Conservation (phyloP, 208 protist species). For the Acanthamoeba sp. region DNA sequence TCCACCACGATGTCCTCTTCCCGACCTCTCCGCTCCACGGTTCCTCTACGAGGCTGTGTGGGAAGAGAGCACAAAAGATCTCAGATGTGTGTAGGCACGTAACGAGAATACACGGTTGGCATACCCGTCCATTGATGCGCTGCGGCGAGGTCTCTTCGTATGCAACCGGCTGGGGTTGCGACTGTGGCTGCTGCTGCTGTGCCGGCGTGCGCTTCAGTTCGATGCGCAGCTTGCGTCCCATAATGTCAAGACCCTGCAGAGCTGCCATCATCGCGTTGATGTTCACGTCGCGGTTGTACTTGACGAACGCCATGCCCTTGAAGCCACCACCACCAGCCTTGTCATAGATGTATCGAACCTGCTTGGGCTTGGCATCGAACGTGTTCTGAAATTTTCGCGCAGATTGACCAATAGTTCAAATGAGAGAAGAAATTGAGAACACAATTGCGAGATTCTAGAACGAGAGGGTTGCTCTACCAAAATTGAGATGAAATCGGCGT, state of each 20-base stretch:
- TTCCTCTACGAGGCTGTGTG: neutral
- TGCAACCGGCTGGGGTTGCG: neutral
- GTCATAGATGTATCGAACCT: constrained; percentile 53
- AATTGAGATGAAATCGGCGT: constrained; percentile 28
- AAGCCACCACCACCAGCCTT: constrained; percentile 5
- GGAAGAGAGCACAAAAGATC: neutral
- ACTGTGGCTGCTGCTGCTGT: neutral
- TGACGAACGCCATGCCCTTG: constrained; percentile 58
- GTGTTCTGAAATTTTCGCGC: neutral
- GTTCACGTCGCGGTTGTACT: constrained; percentile 9
- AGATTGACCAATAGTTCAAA: no score
- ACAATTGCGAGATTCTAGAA: neutral
- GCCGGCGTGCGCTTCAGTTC: neutral
- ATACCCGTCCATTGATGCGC: neutral
- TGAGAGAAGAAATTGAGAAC: no score
- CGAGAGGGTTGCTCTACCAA: neutral
- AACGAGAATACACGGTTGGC: neutral
- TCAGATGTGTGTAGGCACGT: no score
- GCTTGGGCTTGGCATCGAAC: constrained; percentile 19
- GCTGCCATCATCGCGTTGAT: constrained; percentile 3
- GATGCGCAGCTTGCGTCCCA: constrained; percentile 17
- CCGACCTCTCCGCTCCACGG: neutral
- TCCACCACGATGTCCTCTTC: neutral
- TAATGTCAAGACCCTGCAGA: constrained; percentile 24
- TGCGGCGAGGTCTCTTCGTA: neutral